These are phyloP conservation scores for Eucalyptus virginea DNA, from an alignment of 345 rosid genomes.

Conservation along the genomic window DNA sequence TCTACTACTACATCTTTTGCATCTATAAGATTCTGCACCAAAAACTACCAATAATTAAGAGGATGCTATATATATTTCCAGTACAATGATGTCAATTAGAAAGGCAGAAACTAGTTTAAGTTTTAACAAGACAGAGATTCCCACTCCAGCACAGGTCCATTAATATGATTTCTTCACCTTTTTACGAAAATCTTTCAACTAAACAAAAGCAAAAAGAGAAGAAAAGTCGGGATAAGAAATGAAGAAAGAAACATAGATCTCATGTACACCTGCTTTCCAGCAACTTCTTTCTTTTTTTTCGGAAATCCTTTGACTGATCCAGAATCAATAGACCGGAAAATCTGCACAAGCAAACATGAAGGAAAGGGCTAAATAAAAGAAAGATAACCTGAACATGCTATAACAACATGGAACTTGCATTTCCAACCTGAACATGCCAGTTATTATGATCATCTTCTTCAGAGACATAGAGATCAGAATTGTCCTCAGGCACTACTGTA, in stretches of 20 bases:
- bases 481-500: conserved; percentile 55
- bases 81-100: no score
- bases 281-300: conserved; percentile 12
- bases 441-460: conserved; percentile 46
- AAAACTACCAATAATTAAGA: background rate
- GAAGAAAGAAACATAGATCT: background rate
- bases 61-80: background rate
- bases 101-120: background rate
- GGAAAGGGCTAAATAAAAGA: background rate
- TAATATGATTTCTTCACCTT: background rate
- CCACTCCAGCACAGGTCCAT: background rate
- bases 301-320: conserved; percentile 88
- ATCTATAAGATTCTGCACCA: conserved; percentile 61
- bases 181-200: background rate
- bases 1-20: conserved; percentile 69
- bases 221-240: background rate
- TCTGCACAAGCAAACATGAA: conserved; percentile 15
- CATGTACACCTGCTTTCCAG: conserved; percentile 35
- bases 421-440: conserved; percentile 85
- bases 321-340: conserved; percentile 80
- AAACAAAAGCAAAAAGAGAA: background rate
- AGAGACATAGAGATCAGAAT: conserved; percentile 32
- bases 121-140: background rate
- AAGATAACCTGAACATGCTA: background rate
- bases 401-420: background rate